Conservation (phyloP, 2,329 filamentous ascomycete genomes). For the Aspergillus oerlinghausenensis region DNA sequence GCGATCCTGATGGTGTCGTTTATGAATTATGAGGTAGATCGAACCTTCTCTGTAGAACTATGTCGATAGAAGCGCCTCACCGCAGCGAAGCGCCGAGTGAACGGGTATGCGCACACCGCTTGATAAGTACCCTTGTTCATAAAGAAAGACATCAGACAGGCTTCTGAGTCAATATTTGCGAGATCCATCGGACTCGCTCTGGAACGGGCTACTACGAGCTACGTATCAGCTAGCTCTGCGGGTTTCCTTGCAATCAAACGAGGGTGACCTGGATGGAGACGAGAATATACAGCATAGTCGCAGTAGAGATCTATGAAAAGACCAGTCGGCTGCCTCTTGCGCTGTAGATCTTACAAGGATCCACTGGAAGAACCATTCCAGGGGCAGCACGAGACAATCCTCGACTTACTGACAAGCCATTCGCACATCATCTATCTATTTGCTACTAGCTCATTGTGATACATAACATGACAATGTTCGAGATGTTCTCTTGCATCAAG, state of each 20-base stretch:
- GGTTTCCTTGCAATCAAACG: background rate
- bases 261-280: background rate
- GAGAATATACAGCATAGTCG: background rate
- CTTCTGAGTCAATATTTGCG: background rate
- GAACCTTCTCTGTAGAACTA: background rate
- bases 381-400: background rate
- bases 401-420: background rate
- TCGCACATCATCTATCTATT: background rate
- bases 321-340: background rate
- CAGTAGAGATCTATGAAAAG: background rate
- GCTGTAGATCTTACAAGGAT: background rate
- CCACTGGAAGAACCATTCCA: background rate
- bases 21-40: background rate
- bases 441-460: background rate
- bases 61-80: background rate
- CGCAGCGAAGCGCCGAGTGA: background rate
- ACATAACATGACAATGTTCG: conserved; percentile 25
- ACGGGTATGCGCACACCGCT: background rate
- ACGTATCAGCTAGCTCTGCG: background rate
- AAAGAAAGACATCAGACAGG: background rate
- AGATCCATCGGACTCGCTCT: background rate
- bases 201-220: background rate
- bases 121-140: background rate
- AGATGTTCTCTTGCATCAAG: conserved; percentile 38
- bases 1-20: background rate